Base-by-base conservation (phyloP, 192 early-diverging fungal species). In the Backusella macrospora region DNA sequence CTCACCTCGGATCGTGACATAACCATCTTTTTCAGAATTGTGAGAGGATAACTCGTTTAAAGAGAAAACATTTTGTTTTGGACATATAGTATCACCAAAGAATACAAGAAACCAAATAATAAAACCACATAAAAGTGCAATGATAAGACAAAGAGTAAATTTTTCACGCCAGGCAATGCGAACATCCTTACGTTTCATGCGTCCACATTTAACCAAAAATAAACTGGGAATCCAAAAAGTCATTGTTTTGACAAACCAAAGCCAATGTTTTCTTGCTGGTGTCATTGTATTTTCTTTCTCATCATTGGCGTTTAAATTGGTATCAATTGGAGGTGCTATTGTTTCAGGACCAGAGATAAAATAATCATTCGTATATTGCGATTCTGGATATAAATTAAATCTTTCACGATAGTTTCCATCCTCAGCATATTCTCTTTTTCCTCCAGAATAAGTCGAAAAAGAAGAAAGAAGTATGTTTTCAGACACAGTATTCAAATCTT, bases 151-250 rank as follows among this genome's bases (percentile, higher is more conserved):
- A 16, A 99, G 86, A 5, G 98, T 92, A 6, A 97, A 88, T 81
- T 99, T 98, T 81, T 99, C 98, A 66, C 98, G 89, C 98, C 98
- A 99, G 12, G 98, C 98, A 82, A 94, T 87, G 43, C 90, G 92
- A 63, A 95, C 84, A 75, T 94, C 93, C 40, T 81, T 86, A 55
- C 89, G 87, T 80, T 89, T 86, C 88, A 96, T 93, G 43, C 91
- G 84, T n/a, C 94, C 94, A 73, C 92, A 90, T 72, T 78, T 86
- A 14, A 45, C 65, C 62, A 99, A 72, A 23, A 82, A 86, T 21
- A 69, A 68, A 38, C 85, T 86, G 16, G 97, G 97, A 52, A 98
- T 86, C 91, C 88, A 92, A 90, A 90, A 94, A 13, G 89, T 94
- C 65, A 85, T 83, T 43, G 82, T 52, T 90, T 90, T 93, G 6